Evolutionary conservation across 805 yeast species (phyloP).

Genomic region (Blastobotrys mokoenaii): DNA sequence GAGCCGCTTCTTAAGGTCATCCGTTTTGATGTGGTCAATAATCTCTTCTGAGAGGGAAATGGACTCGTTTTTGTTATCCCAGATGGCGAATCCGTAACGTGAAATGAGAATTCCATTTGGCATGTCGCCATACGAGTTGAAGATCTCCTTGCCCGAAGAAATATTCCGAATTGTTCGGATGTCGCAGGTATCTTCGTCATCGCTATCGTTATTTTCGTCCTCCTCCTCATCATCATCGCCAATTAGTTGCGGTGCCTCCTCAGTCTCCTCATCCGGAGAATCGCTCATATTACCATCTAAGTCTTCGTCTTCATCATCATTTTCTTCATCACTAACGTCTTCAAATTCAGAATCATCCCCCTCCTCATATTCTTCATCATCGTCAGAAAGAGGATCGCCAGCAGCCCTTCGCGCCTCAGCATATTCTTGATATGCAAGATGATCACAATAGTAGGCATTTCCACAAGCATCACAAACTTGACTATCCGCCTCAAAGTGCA

Average conservation of each 20-base stretch:
- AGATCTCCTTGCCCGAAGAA: constrained; percentile 48
- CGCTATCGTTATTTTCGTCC: constrained; percentile 23
- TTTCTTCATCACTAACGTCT: constrained; percentile 15
- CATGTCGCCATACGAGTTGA: constrained; percentile 76
- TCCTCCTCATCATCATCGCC: constrained; percentile 21
- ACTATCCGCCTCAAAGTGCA: constrained; percentile 52
- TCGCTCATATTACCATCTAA: background rate
- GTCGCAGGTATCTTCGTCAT: constrained; percentile 52
- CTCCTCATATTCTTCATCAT: constrained; percentile 13
- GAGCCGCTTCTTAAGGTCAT: constrained; percentile 19
- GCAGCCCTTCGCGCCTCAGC: constrained; percentile 12
- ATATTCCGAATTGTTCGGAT: constrained; percentile 43
- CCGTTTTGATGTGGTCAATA: constrained; percentile 27
- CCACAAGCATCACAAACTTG: constrained; percentile 50
- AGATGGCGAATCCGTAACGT: constrained; percentile 68
- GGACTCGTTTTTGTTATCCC: constrained; percentile 45
- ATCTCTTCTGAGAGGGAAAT: constrained; percentile 51
- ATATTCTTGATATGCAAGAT: constrained; percentile 21
- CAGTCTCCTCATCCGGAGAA: constrained; percentile 17
- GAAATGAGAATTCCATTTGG: constrained; percentile 58
- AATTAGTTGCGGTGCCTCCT: constrained; percentile 23
- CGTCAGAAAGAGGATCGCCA: constrained; percentile 5
- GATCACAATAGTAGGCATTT: constrained; percentile 34
- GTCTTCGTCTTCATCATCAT: background rate
- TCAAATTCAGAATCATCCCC: constrained; percentile 8